Evolutionary conservation across 1,284 basidiomycete genomes (phyloP).

Genomic region (Pterula multifida): DNA sequence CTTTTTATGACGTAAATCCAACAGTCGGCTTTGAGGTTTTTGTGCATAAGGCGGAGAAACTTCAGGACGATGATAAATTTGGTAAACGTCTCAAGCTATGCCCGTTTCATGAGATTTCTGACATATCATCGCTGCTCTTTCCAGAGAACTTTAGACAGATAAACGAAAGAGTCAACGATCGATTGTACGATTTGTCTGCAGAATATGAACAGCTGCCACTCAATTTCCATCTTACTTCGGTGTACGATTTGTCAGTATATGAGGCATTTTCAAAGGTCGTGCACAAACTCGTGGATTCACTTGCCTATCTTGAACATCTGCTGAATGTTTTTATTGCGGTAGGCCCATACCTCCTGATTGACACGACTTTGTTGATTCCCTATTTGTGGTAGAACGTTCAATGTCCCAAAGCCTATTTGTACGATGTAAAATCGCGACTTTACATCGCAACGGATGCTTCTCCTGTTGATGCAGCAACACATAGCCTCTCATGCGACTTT

Average conservation of each 20-base stretch:
- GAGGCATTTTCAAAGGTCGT: conserved; percentile 78
- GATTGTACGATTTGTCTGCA: conserved; percentile 59
- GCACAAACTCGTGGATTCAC: conserved; percentile 61
- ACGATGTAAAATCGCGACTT: conserved; percentile 78
- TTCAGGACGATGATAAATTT: conserved; percentile 87
- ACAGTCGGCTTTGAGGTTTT: conserved; percentile 84
- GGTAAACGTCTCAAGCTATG: conserved; percentile 35
- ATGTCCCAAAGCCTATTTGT: conserved; percentile 87
- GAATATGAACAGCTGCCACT: conserved; percentile 62
- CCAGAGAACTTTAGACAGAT: conserved; percentile 83
- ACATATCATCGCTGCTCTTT: background rate
- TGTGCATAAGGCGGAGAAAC: conserved; percentile 90
- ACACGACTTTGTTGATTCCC: background rate
- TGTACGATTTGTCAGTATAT: conserved; percentile 82
- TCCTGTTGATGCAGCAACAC: conserved; percentile 81
- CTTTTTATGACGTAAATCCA: conserved; percentile 67
- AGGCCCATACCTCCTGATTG: conserved; percentile 14
- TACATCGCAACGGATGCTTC: conserved; percentile 90
- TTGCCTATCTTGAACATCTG: conserved; percentile 67
- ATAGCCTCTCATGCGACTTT: conserved; percentile 86
- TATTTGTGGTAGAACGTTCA: conserved; percentile 59
- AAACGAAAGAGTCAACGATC: conserved; percentile 74
- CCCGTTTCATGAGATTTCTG: conserved; percentile 3
- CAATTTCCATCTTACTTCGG: conserved; percentile 80
- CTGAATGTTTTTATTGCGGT: conserved; percentile 76